These are phyloP conservation scores for Boletus sp. DNA, from an alignment of 1,284 basidiomycete species.

Conservation along the genomic window DNA sequence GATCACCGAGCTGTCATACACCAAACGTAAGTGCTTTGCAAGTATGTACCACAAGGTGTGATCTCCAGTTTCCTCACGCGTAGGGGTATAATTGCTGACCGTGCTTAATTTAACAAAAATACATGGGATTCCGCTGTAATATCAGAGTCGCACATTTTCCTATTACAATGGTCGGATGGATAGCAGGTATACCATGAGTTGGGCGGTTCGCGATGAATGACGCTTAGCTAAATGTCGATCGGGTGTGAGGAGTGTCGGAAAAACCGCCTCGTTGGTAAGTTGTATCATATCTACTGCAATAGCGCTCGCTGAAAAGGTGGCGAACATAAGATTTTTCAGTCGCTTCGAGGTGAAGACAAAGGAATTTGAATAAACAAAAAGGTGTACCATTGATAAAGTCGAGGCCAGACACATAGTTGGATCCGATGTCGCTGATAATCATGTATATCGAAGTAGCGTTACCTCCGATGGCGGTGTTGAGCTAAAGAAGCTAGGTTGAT, in stretches of 20 bases:
- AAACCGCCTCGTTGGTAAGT: constrained; percentile 42
- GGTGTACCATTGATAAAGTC: constrained; percentile 18
- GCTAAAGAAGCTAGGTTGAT: constrained; percentile 49
- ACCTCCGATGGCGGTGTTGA: constrained; percentile 44
- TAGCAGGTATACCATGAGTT: no score
- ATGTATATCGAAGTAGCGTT: constrained; percentile 41
- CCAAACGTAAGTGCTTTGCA: no score
- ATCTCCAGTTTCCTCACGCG: no score
- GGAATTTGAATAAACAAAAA: constrained; percentile 13
- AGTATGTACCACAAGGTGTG: no score
- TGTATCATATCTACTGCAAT: constrained; percentile 48
- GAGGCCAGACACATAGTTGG: constrained; percentile 46
- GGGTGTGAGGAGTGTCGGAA: constrained; percentile 42
- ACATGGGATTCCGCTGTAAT: no score
- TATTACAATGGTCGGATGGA: no score
- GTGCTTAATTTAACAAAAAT: no score
- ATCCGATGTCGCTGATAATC: constrained; percentile 39
- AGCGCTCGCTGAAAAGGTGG: constrained; percentile 28
- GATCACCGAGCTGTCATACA: no score
- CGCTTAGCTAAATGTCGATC: constrained; percentile 37
- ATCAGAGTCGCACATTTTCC: no score
- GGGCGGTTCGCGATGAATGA: neutral
- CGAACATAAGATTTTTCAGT: no score
- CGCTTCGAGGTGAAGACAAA: no score
- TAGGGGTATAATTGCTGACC: no score